Percentiles rank a stretch among this genome's conserved stretches.
Conservation (phyloP, 2,329 filamentous ascomycete genomes). For the Colletotrichum graminicola region DNA sequence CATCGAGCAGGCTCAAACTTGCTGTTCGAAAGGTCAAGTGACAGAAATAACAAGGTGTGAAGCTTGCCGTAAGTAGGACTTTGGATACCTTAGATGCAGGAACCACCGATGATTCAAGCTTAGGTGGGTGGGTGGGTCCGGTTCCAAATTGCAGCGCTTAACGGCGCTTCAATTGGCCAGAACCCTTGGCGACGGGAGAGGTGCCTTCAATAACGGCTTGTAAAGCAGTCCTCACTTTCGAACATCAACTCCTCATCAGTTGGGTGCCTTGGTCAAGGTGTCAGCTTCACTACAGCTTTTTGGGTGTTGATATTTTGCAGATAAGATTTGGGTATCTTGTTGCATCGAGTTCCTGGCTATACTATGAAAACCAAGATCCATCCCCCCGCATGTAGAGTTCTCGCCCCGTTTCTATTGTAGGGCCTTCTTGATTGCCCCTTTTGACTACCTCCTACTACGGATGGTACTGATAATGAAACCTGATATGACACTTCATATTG, state of each 20-base stretch:
- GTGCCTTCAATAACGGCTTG: not conserved
- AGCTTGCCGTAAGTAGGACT: too few species aligned
- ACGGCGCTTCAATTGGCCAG: not conserved
- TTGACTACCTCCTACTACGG: not conserved
- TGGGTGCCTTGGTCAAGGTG: not conserved
- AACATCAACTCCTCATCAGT: not conserved
- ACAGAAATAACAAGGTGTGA: not conserved
- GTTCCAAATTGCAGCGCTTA: not conserved
- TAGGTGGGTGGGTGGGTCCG: not conserved
- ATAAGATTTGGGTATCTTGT: not conserved
- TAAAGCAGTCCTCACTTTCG: not conserved
- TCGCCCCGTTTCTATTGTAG: not conserved
- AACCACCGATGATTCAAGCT: not conserved
- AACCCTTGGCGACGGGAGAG: not conserved
- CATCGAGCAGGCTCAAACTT: slow-evolving; percentile 29
- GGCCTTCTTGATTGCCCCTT: not conserved
- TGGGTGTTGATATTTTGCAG: not conserved
- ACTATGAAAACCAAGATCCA: not conserved
- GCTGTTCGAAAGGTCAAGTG: not conserved
- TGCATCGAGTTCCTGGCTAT: not conserved
- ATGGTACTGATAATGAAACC: not conserved
- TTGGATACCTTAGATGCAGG: not conserved
- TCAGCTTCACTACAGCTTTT: not conserved
- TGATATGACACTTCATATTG: not conserved
- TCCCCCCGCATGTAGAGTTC: not conserved